Conservation (phyloP, 257 asterid species). For the Solanum arcanum region DNA sequence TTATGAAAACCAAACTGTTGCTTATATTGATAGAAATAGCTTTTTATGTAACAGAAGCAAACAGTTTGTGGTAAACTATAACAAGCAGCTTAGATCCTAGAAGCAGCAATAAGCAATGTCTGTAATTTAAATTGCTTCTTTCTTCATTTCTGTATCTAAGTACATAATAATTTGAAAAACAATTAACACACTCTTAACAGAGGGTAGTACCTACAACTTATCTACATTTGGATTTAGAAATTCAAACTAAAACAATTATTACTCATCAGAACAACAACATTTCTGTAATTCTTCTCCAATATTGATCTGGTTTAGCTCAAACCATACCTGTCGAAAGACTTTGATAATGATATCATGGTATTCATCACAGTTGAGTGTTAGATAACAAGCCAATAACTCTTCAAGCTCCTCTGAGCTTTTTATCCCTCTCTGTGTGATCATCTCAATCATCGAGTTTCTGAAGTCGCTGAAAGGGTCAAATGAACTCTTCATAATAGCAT, state of each 20-base stretch:
- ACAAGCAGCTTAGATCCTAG: background rate
- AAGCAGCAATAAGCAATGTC: background rate
- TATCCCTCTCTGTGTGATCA: conserved; percentile 61
- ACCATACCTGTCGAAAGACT: conserved; percentile 67
- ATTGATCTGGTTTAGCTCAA: conserved; percentile 33
- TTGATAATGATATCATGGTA: conserved; percentile 61
- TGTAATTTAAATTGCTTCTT: background rate
- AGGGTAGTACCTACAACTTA: background rate
- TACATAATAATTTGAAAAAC: background rate
- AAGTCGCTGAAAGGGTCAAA: conserved; percentile 52
- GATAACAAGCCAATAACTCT: conserved; percentile 70
- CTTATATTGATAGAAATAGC: background rate
- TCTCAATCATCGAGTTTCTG: conserved; percentile 80
- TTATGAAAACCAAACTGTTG: background rate
- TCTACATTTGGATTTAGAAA: background rate
- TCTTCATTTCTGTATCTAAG: background rate
- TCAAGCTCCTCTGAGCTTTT: conserved; percentile 51
- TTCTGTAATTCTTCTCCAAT: conserved; percentile 11
- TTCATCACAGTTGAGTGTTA: conserved; percentile 51
- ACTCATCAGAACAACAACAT: background rate
- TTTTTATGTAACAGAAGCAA: background rate
- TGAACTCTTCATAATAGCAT: conserved; percentile 61
- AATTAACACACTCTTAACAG: background rate
- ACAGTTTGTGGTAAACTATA: background rate
- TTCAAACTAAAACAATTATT: background rate